Evolutionary conservation across 192 early-diverging fungal genomes (phyloP), one percentile per base, ranked within the genome.

Genomic region (Podila horticola): DNA sequence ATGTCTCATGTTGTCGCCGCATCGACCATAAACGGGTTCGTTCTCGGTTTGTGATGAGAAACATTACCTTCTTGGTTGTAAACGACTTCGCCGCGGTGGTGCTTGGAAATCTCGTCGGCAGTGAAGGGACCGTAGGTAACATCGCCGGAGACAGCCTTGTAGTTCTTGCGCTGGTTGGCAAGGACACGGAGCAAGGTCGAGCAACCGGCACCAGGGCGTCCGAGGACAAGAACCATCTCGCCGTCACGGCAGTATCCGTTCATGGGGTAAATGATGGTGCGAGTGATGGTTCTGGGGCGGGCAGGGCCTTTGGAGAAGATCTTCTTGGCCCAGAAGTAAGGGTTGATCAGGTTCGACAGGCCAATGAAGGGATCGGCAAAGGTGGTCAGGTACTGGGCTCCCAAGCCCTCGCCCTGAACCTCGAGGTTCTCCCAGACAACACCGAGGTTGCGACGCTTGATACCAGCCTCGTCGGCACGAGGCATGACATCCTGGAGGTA

Each of bases 11-110:
- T 29, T 31, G 28, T 45, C 20, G 26, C 22, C 12, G 34, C 24
- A 26, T 49, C 29, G 13, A 55, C 8, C 50, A 58, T 10, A 57
- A 55, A 55, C 30, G 15, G 50, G 57, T 0, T 9, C 48, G 52
- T 41, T 49, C 3, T 26, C 58, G 5, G 24, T 36, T 62, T 62
- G 2, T 0, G 29, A 15, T 22, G 29, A 31, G 24, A 28, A 28
- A 12, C 30, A 66, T 81, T 45, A 81, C 77, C 77, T 86, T 96
- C 95, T 77, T 91, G 88, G 71, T 92, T 92, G 71, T 95, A 96
- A 24, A 88, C 87, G 12, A 96, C 89, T 66, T 94, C 91, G 52
- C 91, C 92, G 69, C 91, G 90, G 71, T 92, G 93, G 57, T 87
- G 74, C 31, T 84, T 85, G 3, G 69, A 69, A 66, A 96, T 88